Base-by-base conservation (phyloP, 352 stramenopile species). In the Globisporangium spiculum region DNA sequence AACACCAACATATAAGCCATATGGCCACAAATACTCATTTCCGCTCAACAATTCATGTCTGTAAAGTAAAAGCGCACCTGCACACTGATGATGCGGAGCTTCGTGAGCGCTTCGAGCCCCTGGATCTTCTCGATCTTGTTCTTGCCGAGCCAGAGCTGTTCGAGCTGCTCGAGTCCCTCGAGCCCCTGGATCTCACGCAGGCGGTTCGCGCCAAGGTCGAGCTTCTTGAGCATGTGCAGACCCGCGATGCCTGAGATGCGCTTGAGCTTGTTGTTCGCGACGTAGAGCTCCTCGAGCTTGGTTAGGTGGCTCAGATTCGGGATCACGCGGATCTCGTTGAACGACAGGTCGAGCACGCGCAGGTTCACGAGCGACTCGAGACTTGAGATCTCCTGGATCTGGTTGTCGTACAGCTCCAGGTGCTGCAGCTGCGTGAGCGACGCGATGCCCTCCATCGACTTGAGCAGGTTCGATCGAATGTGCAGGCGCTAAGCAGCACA, bases 231-330 rank as follows among this genome's bases (percentile, higher is more conserved):
- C 63, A 83, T 78, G 5, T 67, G 77, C 22, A 99, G 73, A 10
- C 87, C 72, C 3, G 81, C 75, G 26, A 99, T 67, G 22, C 97
- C 97, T 36, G 88, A 78, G 68, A 99, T 98, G 60, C 83, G 84
- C 74, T 96, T 98, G 46, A 99, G 83, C 78, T 99, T 99, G 87
- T 99, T 99, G 78, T 98, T 98, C 27, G 97, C 97, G 38, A 99
- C 80, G 63, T 97, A 98, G 24, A 97, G 78, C 70, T 98, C 92
- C 63, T 97, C 75, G 4, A 99, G 79, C 74, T 96, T 65, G 67
- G 79, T 85, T 66, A 99, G 54, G 60, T 87, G 79, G 66, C 73
- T 82, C 63, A 93, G 69, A 44, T 95, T 84, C 12, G 87, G 87
- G 55, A 99, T 96, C 60, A 89, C 72, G 26, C 96, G 89, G 81